These are phyloP conservation scores for Entomophthora muscae DNA, from an alignment of 371 early-diverging fungal species.

Conservation along the genomic window DNA sequence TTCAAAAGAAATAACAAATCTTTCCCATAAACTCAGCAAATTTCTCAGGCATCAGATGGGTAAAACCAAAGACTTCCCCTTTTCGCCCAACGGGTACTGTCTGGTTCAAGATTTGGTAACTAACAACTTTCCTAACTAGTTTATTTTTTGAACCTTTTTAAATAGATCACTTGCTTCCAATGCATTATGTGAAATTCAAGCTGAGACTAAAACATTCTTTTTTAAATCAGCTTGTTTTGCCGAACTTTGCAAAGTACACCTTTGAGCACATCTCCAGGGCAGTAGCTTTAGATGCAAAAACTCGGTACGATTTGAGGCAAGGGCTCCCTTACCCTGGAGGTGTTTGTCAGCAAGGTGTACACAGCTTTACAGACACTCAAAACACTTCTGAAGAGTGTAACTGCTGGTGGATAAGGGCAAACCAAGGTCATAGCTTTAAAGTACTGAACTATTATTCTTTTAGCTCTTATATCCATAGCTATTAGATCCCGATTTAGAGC, in stretches of 20 bases:
- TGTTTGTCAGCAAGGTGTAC: not conserved
- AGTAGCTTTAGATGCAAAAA: not conserved
- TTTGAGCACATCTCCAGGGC: not conserved
- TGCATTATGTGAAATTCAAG: too few relatives aligned
- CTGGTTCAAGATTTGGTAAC: not conserved
- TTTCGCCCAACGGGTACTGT: not conserved
- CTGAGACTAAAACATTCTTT: not conserved
- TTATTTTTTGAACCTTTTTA: too few relatives aligned
- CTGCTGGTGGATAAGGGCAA: not conserved
- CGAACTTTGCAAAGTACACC: not conserved
- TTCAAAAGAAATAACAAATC: not conserved
- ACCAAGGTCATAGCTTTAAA: not conserved
- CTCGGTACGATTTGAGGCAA: not conserved
- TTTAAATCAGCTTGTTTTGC: not conserved
- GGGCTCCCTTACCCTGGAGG: not conserved
- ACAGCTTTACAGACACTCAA: not conserved
- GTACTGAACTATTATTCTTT: not conserved
- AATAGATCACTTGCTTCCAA: too few relatives aligned
- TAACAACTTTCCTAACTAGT: too few relatives aligned
- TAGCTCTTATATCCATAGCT: not conserved
- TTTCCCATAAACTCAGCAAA: not conserved
- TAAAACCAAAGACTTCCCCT: not conserved
- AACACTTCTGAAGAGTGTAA: not conserved
- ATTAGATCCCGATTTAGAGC: not conserved
- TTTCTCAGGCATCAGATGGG: not conserved